Conservation (phyloP, 2,329 filamentous ascomycete genomes). For the Colletotrichum brevisporum region DNA sequence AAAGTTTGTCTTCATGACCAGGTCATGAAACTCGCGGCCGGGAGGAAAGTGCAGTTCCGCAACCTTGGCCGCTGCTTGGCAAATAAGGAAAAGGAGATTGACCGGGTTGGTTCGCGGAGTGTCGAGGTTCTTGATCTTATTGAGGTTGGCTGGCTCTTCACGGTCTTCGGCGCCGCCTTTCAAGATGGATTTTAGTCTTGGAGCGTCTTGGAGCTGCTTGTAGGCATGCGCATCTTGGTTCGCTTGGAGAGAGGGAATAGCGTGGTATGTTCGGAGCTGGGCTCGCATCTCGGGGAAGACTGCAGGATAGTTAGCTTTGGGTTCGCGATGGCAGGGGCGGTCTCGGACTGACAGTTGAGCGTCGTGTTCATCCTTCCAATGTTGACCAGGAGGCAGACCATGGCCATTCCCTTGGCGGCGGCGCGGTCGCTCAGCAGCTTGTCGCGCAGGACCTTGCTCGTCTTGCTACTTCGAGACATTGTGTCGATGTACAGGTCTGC, state of each 20-base stretch:
- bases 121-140: slow-evolving; percentile 79
- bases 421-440: slow-evolving; percentile 93
- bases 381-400: slow-evolving; percentile 98
- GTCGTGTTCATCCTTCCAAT: slow-evolving; percentile 99
- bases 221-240: slow-evolving; percentile 96
- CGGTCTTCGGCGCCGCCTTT: slow-evolving; percentile 96
- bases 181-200: slow-evolving; percentile 94
- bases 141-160: slow-evolving; percentile 84
- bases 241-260: slow-evolving; percentile 95
- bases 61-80: slow-evolving; percentile 89
- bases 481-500: slow-evolving; percentile 98
- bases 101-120: slow-evolving; percentile 92
- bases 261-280: slow-evolving; percentile 96
- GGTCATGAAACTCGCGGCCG: slow-evolving; percentile 91
- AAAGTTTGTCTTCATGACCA: slow-evolving; percentile 90
- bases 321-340: background rate
- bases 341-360: slow-evolving; percentile 82
- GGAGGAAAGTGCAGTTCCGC: slow-evolving; percentile 93
- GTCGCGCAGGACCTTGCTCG: slow-evolving; percentile 97
- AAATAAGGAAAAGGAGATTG: slow-evolving; percentile 95
- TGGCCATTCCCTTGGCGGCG: slow-evolving; percentile 97
- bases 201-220: slow-evolving; percentile 97
- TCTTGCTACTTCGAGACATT: slow-evolving; percentile 99
- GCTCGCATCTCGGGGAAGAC: slow-evolving; percentile 99
- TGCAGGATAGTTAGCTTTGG: slow-evolving; percentile 54